A percentile compares a stretch with the other conserved stretches of the same genome.
phyloP scores from a whole-genome alignment of 1,284 basidiomycete species.

The Xerocomus alliaceus region DNA sequence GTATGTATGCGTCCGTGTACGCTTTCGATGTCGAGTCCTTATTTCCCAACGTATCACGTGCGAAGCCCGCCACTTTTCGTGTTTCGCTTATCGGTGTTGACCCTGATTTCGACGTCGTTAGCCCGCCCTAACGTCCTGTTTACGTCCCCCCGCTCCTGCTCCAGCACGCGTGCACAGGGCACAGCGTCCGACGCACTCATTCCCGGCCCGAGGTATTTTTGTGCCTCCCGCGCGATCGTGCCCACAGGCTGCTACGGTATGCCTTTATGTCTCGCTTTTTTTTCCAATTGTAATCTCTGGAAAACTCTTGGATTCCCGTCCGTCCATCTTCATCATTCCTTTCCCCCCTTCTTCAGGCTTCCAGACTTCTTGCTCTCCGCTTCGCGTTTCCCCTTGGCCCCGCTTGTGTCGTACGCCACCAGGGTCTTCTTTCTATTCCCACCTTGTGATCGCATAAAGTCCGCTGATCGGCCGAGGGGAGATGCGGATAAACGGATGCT shows the following conservation, averaged over 20 bases:
- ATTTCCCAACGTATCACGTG: no score
- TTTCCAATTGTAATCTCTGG: no score
- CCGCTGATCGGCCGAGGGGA: conserved; percentile 13
- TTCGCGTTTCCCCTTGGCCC: conserved; percentile 5
- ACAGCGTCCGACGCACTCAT: conserved; percentile 50
- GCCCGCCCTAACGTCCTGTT: no score
- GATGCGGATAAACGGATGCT: neutral
- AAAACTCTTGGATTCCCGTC: neutral
- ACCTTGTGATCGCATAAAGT: conserved; percentile 24
- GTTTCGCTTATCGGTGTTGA: no score
- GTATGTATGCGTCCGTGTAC: no score
- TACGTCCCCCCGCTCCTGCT: no score
- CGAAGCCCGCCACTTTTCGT: no score
- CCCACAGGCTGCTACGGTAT: conserved; percentile 67
- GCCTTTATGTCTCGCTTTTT: conserved; percentile 13
- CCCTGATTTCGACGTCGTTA: no score
- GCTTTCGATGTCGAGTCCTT: no score
- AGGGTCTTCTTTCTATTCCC: neutral
- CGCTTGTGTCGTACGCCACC: conserved; percentile 2
- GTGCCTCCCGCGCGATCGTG: conserved; percentile 65
- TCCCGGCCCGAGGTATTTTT: conserved; percentile 70
- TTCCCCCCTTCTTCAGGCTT: neutral
- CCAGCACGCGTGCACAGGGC: conserved; percentile 37
- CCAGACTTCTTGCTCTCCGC: neutral
- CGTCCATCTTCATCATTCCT: neutral